Evolutionary conservation across 306 rosid genomes (phyloP), one percentile per base, ranked within the genome.

Genomic region (Gastrolobium bilobum): DNA sequence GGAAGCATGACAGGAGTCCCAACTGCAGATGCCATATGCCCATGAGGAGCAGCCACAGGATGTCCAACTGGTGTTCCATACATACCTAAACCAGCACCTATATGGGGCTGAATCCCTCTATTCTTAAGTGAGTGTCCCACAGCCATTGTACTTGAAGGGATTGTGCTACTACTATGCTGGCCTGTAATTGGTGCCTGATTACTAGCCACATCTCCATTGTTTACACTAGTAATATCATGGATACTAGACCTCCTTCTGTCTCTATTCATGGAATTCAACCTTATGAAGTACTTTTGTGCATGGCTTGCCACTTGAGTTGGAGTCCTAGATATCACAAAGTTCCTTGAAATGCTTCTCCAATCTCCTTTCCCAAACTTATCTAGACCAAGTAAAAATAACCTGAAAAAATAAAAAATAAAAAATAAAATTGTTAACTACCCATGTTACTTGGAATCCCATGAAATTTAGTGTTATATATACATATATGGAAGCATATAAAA

Each of bases 261-360:
- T 62, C 98, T 89, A 70, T 93, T 95, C 89, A 95, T 93, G 9
- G 99, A 95, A 81, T 95, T 95, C 87, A 95, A 77, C 38, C 98
- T 88, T 43, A 95, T 95, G 81, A 95, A 95, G 82, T 95, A 95
- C 86, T 95, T 95, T 20, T 95, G 99, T 46, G 99, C 99, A 71
- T 95, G 99, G 71, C 99, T 95, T 5, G 99, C 99, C 35, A 93
- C 99, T 89, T 93, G 99, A 37, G 99, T 93, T 0, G 99, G 99
- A 14, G 99, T 95, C 79, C 99, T 93, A 34, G 99, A 95, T 71
- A 95, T 88, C 14, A 95, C 99, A 65, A 83, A 95, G 81, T 95
- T 95, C 82, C 99, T 93, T 79, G 99, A 95, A 72, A 95, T 95
- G 87, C 99, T 95, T 76, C 99, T 91, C 99, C 99, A 95, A 87